Evolutionary conservation across 1,284 basidiomycete species (phyloP), one percentile per base, ranked within the genome.

Genomic region (Veloboletus limbatus): DNA sequence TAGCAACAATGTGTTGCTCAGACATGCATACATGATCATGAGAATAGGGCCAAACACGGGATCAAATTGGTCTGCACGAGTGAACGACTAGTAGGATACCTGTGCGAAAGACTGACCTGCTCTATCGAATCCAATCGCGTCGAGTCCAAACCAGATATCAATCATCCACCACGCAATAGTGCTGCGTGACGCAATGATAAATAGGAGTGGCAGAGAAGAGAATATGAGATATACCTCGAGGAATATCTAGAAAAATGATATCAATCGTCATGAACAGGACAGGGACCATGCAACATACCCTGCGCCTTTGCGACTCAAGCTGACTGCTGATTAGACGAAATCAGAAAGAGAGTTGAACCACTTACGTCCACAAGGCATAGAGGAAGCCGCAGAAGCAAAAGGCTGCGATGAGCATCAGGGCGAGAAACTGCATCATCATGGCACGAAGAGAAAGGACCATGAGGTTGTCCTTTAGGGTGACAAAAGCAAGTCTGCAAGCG

Each of bases 101-200:
- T 14, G 16, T 25, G 34, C 20, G 27, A 40, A 45, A 25, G n/a
- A 75, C 85, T 58, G 51, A 91, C 90, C 75, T 28, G 90, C 78
- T 61, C 74, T 73, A 52, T 89, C 79, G 57, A 95, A 94, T 4
- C 90, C 90, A 44, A 76, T 82, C 0, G 91, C 89, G 61, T 95
- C 92, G 10, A 94, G 74, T n/a, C 91, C 91, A 59, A 94, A 94
- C 79, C 82, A 92, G 3, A 92, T 67, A 59, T 92, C 87, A 27
- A 92, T 75, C 90, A 93, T 91, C 84, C 89, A 91, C 90, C 89
- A 93, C 0, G 84, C 77, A 31, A 92, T 88, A n/a, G 76, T 75
- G 22, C 83, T 86, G 28, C 34, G 49, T 24, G 52, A 46, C 47
- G 48, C 50, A n/a, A 49, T 37, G 17, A 33, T 45, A 20, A 47